phyloP scores from a whole-genome alignment of 2,329 filamentous ascomycete genomes.

The Aspergillus piperis region DNA sequence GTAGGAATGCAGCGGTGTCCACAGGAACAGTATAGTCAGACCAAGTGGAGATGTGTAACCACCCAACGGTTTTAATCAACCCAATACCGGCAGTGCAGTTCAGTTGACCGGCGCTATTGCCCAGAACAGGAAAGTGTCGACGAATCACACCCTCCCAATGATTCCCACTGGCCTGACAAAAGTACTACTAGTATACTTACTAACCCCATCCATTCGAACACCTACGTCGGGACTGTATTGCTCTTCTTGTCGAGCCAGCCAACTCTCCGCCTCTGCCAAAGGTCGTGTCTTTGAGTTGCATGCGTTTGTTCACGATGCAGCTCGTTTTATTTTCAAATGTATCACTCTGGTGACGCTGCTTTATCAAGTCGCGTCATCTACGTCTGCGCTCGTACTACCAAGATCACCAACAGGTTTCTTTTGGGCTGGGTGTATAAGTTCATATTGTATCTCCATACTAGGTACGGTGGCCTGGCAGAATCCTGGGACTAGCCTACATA shows the following conservation, averaged over 20 bases:
- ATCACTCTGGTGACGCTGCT: too few relatives aligned
- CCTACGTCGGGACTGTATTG: not conserved
- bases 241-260: too few relatives aligned
- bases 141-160: not conserved
- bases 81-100: not conserved
- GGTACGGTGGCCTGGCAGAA: not conserved
- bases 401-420: too few relatives aligned
- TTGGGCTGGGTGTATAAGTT: not conserved
- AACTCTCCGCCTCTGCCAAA: too few relatives aligned
- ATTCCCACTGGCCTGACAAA: not conserved
- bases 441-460: not conserved
- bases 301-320: too few relatives aligned
- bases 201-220: not conserved
- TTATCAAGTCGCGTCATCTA: too few relatives aligned
- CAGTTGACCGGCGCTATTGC: not conserved
- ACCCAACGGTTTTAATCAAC: not conserved
- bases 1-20: not conserved
- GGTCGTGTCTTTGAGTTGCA: too few relatives aligned
- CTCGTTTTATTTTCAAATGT: too few relatives aligned
- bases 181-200: not conserved
- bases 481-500: not conserved
- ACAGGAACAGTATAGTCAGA: not conserved
- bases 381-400: too few relatives aligned
- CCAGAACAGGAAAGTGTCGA: not conserved
- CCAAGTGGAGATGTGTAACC: too few relatives aligned